Evolutionary conservation across 2,329 filamentous ascomycete species (phyloP), one percentile per base, ranked within the genome.

Genomic region (Xylariaceae sp.): DNA sequence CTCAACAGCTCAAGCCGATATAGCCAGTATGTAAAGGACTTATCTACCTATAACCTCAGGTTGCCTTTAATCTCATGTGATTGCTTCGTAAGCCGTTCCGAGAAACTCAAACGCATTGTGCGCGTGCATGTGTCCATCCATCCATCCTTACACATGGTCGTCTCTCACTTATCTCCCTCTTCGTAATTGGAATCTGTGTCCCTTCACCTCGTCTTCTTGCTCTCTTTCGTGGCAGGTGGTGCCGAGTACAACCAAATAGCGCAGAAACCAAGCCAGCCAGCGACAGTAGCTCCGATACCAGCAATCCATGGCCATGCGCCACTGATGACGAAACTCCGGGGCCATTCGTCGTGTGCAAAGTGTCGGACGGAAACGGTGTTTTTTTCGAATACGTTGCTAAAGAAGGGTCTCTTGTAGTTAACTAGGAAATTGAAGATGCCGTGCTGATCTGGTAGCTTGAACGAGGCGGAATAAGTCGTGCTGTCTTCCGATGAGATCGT

Each of bases 391-490:
- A 99, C 68, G 67, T 85, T 87, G 63, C 84, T 94, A 60, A 95
- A 73, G 77, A 96, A 95, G 1, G 92, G 90, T 6, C 94, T 85
- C 77, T 95, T 95, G 80, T 97, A 96, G 78, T 96, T 95, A 70
- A 97, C 80, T 66, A 86, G 83, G 80, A 99, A 97, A 75, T 95
- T 95, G 80, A 97, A 99, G 72, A 99, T 96, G 66, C 94, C 94
- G 74, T 99, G 94, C 72, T 99, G 94, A 68, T 99, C 94, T 5
- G 94, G 94, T 4, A 92, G 80, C 56, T 78, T 87, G 72, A 99
- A 96, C 19, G 81, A 78, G 41, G 81, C 78, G 55, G 80, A 78
- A 75, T 86, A 99, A 54, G 87, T 78, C 44, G 88, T 85, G 56
- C 84, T 83, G 61, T 89, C 85, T 47, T 77, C 70, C 1, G 83